Conservation (phyloP, 2,329 filamentous ascomycete species). For the Pseudovirgaria hyperparasitica region DNA sequence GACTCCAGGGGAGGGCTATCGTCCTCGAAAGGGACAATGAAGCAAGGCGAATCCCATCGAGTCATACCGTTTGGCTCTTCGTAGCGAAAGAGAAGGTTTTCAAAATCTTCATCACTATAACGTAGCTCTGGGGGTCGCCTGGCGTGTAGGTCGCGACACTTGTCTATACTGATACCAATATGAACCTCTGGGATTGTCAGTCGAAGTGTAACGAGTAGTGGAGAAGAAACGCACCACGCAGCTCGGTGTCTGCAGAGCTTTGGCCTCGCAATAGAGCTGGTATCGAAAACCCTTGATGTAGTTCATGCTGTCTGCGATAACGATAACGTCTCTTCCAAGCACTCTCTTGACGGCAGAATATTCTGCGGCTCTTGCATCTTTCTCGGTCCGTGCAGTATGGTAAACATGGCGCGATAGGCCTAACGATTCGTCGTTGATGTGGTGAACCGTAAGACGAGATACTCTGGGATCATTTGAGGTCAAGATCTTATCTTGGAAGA, state of each 20-base stretch:
- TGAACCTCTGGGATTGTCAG: slow-evolving; percentile 38
- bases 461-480: slow-evolving; percentile 32
- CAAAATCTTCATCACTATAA: slow-evolving; percentile 53
- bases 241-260: slow-evolving; percentile 62
- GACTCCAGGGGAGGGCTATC: slow-evolving; percentile 51
- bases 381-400: slow-evolving; percentile 65
- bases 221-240: slow-evolving; percentile 46
- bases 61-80: slow-evolving; percentile 81
- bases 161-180: slow-evolving; percentile 42
- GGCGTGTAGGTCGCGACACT: slow-evolving; percentile 41
- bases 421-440: slow-evolving; percentile 61
- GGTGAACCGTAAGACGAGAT: slow-evolving; percentile 50
- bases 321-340: slow-evolving; percentile 59
- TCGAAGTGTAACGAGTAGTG: background rate
- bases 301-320: slow-evolving; percentile 68
- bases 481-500: slow-evolving; percentile 48
- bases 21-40: slow-evolving; percentile 68
- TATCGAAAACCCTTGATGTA: slow-evolving; percentile 89
- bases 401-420: slow-evolving; percentile 60
- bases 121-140: slow-evolving; percentile 25
- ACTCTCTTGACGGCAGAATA: slow-evolving; percentile 69
- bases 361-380: slow-evolving; percentile 64
- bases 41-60: slow-evolving; percentile 73
- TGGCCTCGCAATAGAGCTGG: slow-evolving; percentile 74
- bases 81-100: slow-evolving; percentile 69